These are phyloP conservation scores for Fusarium sp. DNA, from an alignment of 2,329 filamentous ascomycete genomes.

Conservation along the genomic window DNA sequence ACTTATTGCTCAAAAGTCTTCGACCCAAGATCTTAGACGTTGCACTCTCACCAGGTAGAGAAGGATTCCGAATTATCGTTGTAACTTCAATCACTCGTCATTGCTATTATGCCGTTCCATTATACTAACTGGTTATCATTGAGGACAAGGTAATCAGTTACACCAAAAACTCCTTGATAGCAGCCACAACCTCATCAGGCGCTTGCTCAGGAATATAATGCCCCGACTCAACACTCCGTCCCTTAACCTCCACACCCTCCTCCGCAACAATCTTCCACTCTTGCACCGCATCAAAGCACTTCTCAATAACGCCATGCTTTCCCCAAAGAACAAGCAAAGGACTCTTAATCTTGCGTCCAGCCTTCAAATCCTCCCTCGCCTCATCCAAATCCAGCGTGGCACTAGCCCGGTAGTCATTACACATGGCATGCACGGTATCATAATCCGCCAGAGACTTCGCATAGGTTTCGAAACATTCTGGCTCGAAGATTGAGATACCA, in stretches of 20 bases:
- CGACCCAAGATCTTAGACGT: no score
- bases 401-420: conserved; percentile 66
- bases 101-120: fast-evolving
- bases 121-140: fast-evolving
- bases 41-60: no score
- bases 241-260: conserved; percentile 51
- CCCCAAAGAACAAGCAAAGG: conserved; percentile 65
- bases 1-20: no score
- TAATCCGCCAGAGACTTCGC: conserved; percentile 54
- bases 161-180: conserved; percentile 55
- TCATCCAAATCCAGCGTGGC: conserved; percentile 64
- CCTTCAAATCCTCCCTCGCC: conserved; percentile 57
- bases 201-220: conserved; percentile 64
- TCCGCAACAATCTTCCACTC: conserved; percentile 62
- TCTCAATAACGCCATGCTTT: conserved; percentile 60
- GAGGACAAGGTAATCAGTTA: conserved; percentile 6
- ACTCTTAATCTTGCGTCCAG: conserved; percentile 56
- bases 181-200: conserved; percentile 58
- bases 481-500: conserved; percentile 51
- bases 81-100: no score
- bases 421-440: conserved; percentile 59
- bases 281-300: conserved; percentile 58
- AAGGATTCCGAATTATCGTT: no score
- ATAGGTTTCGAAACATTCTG: conserved; percentile 55
- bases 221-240: conserved; percentile 58